phyloP scores from a whole-genome alignment of 2,329 filamentous ascomycete species.

The Trichoderma breve region DNA sequence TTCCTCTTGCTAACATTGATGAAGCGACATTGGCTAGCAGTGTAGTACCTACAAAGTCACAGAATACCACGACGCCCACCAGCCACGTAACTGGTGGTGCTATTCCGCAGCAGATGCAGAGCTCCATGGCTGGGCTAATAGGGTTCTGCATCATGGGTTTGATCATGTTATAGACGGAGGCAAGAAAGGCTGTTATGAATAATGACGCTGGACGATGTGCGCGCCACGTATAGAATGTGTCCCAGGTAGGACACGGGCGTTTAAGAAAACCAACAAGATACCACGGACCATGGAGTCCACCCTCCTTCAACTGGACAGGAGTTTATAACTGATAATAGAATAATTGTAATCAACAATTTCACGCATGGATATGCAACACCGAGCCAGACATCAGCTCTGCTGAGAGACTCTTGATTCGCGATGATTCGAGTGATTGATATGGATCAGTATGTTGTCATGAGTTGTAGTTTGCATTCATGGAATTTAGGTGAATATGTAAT shows the following conservation, averaged over 20 bases:
- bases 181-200: slow-evolving; percentile 16
- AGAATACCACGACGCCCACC: slow-evolving; percentile 31
- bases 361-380: not conserved
- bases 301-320: slow-evolving; percentile 9
- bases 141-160: slow-evolving; percentile 39
- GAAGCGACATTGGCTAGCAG: slow-evolving; percentile 11
- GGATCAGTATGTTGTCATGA: not conserved
- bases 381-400: not conserved
- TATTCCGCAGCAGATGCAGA: slow-evolving; percentile 34
- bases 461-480: not conserved
- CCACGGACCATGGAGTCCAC: slow-evolving; percentile 19
- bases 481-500: not conserved
- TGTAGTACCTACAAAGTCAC: slow-evolving; percentile 17
- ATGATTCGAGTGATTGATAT: not conserved
- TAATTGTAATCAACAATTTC: slow-evolving; percentile 21
- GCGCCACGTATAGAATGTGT: slow-evolving; percentile 23
- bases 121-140: slow-evolving; percentile 36
- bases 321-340: slow-evolving; percentile 11
- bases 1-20: not conserved
- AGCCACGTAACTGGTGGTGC: slow-evolving; percentile 34
- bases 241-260: slow-evolving; percentile 26
- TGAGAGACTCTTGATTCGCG: not conserved
- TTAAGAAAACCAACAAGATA: slow-evolving; percentile 23
- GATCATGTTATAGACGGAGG: slow-evolving; percentile 31
- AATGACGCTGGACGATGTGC: slow-evolving; percentile 18